These are phyloP conservation scores for Spinacia oleracea DNA, from an alignment of 179 eudicot genomes.

Conservation along the genomic window DNA sequence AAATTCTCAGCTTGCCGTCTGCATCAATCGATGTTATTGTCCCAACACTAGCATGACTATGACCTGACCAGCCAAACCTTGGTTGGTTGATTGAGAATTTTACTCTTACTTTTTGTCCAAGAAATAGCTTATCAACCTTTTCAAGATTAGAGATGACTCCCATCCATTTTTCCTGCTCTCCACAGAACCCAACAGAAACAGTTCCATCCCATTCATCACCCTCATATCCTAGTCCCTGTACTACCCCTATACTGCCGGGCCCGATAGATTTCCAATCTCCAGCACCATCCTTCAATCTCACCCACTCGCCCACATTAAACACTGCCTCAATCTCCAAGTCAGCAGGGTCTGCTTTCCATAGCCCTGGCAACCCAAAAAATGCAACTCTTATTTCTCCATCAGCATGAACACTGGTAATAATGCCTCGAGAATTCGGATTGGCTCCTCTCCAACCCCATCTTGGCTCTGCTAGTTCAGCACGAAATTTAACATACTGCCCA, in stretches of 20 bases:
- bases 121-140: conserved; percentile 51
- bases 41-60: conserved; percentile 75
- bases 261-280: conserved; percentile 71
- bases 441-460: conserved; percentile 99
- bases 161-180: conserved; percentile 92
- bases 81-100: conserved; percentile 70
- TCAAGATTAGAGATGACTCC: conserved; percentile 65
- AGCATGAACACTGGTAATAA: conserved; percentile 74
- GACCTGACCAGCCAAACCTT: conserved; percentile 97
- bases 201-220: conserved; percentile 73
- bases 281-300: conserved; percentile 48
- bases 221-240: conserved; percentile 73
- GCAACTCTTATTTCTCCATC: conserved; percentile 89
- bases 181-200: conserved; percentile 81
- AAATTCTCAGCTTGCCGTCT: conserved; percentile 89
- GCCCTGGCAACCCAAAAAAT: conserved; percentile 65
- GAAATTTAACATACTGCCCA: conserved; percentile 82
- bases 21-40: conserved; percentile 81
- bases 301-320: conserved; percentile 95
- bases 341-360: conserved; percentile 97
- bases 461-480: conserved; percentile 74
- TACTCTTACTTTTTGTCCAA: conserved; percentile 77
- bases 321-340: conserved; percentile 72
- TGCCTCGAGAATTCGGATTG: conserved; percentile 66
- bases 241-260: conserved; percentile 80